These are phyloP conservation scores for Plenodomus lindquistii DNA, from an alignment of 2,329 filamentous ascomycete genomes.

Conservation along the genomic window DNA sequence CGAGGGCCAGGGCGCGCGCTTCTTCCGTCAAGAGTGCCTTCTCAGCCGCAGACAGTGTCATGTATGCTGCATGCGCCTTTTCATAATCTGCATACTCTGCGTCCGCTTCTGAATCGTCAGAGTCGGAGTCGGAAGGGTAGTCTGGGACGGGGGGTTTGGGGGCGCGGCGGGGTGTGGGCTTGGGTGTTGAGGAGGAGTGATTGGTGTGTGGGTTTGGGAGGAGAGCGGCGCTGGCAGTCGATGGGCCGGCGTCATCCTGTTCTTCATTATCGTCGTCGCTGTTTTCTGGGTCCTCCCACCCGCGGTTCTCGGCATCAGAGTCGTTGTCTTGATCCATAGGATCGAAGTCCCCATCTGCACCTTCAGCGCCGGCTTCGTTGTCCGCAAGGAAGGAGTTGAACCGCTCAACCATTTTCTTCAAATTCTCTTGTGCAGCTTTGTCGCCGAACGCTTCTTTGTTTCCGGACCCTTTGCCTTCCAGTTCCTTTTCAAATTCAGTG, in stretches of 20 bases:
- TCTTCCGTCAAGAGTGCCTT: constrained; percentile 40
- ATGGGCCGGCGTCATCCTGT: constrained; percentile 38
- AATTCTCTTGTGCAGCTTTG: constrained; percentile 68
- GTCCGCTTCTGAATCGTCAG: constrained; percentile 67
- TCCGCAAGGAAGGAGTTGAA: constrained; percentile 93
- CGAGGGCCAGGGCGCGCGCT: constrained; percentile 40
- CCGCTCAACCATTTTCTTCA: constrained; percentile 89
- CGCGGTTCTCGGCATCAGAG: constrained; percentile 52
- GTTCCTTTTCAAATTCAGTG: constrained; percentile 81
- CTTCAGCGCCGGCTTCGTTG: constrained; percentile 77
- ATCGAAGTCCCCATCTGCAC: constrained; percentile 65
- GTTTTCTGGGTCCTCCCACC: constrained; percentile 49
- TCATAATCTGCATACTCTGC: constrained; percentile 74
- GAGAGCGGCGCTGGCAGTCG: constrained; percentile 66
- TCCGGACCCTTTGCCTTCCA: constrained; percentile 56
- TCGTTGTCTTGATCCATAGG: constrained; percentile 71
- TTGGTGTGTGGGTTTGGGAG: constrained; percentile 1
- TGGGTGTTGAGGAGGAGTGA: constrained; percentile 51
- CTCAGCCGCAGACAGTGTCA: constrained; percentile 63
- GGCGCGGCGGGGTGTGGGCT: constrained; percentile 38
- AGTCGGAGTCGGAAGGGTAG: constrained; percentile 26
- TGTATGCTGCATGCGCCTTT: constrained; percentile 80
- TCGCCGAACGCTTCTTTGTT: constrained; percentile 60
- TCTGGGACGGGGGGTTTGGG: not conserved
- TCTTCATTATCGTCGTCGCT: constrained; percentile 49